Evolutionary conservation across 306 rosid genomes (phyloP), one percentile per base, ranked within the genome.

Genomic region (Cucurbita ficifolia): DNA sequence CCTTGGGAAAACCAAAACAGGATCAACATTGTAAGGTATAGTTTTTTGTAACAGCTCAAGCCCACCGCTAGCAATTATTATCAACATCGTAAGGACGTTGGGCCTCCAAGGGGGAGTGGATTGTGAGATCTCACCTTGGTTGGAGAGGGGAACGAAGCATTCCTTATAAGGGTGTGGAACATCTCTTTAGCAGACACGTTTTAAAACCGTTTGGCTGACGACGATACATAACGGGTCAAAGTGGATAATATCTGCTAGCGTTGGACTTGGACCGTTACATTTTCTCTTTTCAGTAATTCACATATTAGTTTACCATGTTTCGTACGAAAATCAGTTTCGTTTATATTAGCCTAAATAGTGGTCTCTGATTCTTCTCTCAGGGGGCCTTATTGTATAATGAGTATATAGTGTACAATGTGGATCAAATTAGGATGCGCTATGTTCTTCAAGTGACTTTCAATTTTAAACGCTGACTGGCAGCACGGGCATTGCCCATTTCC

Each of bases 351-450:
- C 21, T 69, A 1, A 69, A 69, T 12, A 48, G 14, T 12, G 9
- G 56, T 46, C 8, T 69, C 22, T 38, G 42, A 46, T 46, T 46
- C 56, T 69, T 57, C 50, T 82, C 67, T 82, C 96, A 91, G 97
- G 92, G 92, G 24, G 43, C 48, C 70, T 80, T 94, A 43, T 39
- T 83, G 76, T 91, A 91, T 85, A 94, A 91, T 43, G 99, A 94
- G 80, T 94, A 91, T 87, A 81, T 94, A 79, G 97, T 94, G 59
- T 94, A 91, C 83, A 85, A 89, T 42, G 91, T 85, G 72, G 92
- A 91, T 19, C 99, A 94, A 82, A 85, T 94, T 72, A 81, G 81
- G 82, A 94, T 94, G 99, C 90, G 96, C 40, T 94, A 91, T 76
- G 75, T 89, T 59, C 79, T 88, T 83, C 92, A 88, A 60, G 91